Evolutionary conservation across 2,329 filamentous ascomycete genomes (phyloP).

Genomic region (Zelopaecilomyces penicillatus): DNA sequence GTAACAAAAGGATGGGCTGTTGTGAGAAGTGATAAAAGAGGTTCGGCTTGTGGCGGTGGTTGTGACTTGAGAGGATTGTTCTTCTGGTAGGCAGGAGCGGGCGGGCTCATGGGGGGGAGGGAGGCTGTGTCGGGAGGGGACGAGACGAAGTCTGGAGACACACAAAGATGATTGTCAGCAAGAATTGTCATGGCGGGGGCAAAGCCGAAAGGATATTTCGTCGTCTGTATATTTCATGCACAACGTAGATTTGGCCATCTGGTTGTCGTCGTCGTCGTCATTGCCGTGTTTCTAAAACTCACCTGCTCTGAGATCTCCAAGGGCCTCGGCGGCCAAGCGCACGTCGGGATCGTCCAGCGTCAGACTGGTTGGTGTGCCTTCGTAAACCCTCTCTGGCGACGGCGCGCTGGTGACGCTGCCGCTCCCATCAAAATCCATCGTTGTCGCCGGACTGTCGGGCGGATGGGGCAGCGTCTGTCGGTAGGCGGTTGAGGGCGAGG

Average conservation of each 20-base stretch:
- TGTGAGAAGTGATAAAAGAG: conserved; percentile 76
- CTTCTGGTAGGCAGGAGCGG: conserved; percentile 22
- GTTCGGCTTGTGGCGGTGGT: conserved; percentile 54
- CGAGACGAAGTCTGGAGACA: conserved; percentile 52
- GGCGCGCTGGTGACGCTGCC: conserved; percentile 35
- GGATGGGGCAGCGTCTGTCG: conserved; percentile 23
- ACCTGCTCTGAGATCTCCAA: conserved; percentile 69
- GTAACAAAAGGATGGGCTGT: conserved; percentile 82
- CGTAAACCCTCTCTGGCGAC: conserved; percentile 19
- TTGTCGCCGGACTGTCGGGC: conserved; percentile 37
- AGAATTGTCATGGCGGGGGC: background rate
- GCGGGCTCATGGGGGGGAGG: conserved; percentile 30
- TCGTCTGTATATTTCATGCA: background rate
- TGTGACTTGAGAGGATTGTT: conserved; percentile 17
- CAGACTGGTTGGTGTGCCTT: conserved; percentile 34
- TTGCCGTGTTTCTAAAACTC: conserved; percentile 20
- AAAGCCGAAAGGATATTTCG: conserved; percentile 1
- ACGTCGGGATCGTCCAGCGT: conserved; percentile 60
- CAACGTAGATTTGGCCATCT: background rate
- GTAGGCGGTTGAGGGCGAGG: conserved; percentile 28
- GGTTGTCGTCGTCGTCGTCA: background rate
- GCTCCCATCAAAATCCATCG: conserved; percentile 41
- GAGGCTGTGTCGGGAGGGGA: conserved; percentile 46
- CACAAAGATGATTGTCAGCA: background rate
- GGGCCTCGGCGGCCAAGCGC: conserved; percentile 62